Evolutionary conservation across 352 stramenopile genomes (phyloP).

Genomic region (Pythium rishiriense): DNA sequence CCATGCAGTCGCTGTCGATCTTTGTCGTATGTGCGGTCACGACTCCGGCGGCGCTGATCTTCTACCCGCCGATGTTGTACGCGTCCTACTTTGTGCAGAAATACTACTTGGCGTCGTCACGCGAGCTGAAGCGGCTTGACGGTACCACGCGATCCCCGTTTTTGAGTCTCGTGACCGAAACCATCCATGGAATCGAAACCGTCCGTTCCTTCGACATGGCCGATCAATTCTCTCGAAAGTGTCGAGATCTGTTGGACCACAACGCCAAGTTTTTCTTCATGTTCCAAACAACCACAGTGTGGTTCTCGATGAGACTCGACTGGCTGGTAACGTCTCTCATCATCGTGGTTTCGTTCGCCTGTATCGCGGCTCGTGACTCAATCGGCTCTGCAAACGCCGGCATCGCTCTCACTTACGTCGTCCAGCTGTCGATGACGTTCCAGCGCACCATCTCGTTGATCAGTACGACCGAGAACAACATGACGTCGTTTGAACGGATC

Average conservation of each 20-base stretch:
- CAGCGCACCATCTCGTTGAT: slow-evolving; percentile 65
- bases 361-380: background rate
- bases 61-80: slow-evolving; percentile 65
- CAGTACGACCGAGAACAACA: slow-evolving; percentile 69
- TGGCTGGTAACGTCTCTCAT: slow-evolving; percentile 63
- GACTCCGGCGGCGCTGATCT: slow-evolving; percentile 68
- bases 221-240: slow-evolving; percentile 45
- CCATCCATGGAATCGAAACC: slow-evolving; percentile 92
- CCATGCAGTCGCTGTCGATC: slow-evolving; percentile 70
- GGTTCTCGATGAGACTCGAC: slow-evolving; percentile 76
- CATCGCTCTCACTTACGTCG: slow-evolving; percentile 72
- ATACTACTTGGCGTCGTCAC: slow-evolving; percentile 91
- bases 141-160: slow-evolving; percentile 92
- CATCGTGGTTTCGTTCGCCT: slow-evolving; percentile 42
- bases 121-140: slow-evolving; percentile 96
- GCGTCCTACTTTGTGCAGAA: slow-evolving; percentile 72
- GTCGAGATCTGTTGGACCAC: slow-evolving; percentile 53
- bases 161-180: slow-evolving; percentile 95
- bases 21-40: slow-evolving; percentile 51
- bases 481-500: slow-evolving; percentile 74
- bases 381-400: slow-evolving; percentile 44
- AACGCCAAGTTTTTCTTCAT: slow-evolving; percentile 75
- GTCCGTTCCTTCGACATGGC: slow-evolving; percentile 86
- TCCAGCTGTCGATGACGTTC: slow-evolving; percentile 69
- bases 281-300: slow-evolving; percentile 65